Evolutionary conservation across 768 basidiomycete species (phyloP).

Genomic region (Zangia roseola): DNA sequence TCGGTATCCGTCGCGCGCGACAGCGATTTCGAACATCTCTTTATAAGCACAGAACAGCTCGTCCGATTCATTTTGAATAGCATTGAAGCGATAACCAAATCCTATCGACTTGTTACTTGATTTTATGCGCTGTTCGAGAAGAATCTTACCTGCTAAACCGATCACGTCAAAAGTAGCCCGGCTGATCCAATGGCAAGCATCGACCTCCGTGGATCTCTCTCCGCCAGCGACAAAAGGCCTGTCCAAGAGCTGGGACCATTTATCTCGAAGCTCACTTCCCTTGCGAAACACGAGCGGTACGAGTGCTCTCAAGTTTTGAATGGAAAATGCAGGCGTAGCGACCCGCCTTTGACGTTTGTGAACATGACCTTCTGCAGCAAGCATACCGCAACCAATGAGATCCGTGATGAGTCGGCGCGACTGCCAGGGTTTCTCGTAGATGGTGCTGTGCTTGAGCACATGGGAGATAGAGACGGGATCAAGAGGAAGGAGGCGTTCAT

Average conservation of each 20-base stretch:
- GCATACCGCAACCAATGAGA: constrained; percentile 82
- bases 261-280: constrained; percentile 57
- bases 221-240: constrained; percentile 9
- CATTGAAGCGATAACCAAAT: constrained; percentile 85
- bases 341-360: constrained; percentile 83
- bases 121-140: background rate
- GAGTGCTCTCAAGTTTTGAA: constrained; percentile 71
- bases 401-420: constrained; percentile 71
- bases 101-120: constrained; percentile 41
- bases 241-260: constrained; percentile 53
- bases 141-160: constrained; percentile 71
- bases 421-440: constrained; percentile 84
- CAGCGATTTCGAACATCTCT: constrained; percentile 77
- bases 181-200: constrained; percentile 80
- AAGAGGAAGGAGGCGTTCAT: constrained; percentile 74
- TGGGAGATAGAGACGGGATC: constrained; percentile 76
- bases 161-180: constrained; percentile 90
- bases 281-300: constrained; percentile 73
- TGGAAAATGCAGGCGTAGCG: constrained; percentile 74
- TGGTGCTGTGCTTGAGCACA: constrained; percentile 65
- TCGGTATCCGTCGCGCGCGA: constrained; percentile 51
- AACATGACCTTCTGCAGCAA: constrained; percentile 71
- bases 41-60: constrained; percentile 78
- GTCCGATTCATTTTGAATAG: constrained; percentile 76
- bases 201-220: constrained; percentile 42